A percentile compares a stretch with the other conserved stretches of the same genome.
Evolutionary conservation across 768 basidiomycete species (phyloP).

Genomic region (Trametes meyenii): DNA sequence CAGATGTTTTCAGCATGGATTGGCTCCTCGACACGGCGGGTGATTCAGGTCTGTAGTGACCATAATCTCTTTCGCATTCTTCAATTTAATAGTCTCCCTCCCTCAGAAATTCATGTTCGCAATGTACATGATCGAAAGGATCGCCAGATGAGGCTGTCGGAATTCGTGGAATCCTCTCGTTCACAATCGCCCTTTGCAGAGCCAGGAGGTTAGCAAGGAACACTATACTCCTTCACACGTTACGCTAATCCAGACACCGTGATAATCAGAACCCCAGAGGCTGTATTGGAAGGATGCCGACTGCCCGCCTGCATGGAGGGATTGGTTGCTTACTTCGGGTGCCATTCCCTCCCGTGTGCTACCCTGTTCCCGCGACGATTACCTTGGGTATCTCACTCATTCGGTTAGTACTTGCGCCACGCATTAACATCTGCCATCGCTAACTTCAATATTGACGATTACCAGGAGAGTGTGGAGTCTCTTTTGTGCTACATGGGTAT

Average conservation of each 20-base stretch:
- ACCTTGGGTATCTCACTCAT: slow-evolving; percentile 57
- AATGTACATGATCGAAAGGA: slow-evolving; percentile 66
- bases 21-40: slow-evolving; percentile 46
- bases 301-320: slow-evolving; percentile 66
- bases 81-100: not conserved
- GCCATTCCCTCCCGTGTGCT: slow-evolving; percentile 57
- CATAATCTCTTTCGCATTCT: slow-evolving; percentile 25
- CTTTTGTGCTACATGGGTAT: slow-evolving; percentile 86
- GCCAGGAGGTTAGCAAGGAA: slow-evolving; percentile 15
- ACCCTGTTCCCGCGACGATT: slow-evolving; percentile 57
- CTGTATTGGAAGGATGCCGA: slow-evolving; percentile 79
- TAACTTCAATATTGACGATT: not conserved
- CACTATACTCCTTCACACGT: not conserved
- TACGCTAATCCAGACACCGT: slow-evolving; percentile 1
- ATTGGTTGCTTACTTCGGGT: slow-evolving; percentile 53
- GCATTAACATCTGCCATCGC: not conserved
- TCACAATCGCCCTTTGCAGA: not conserved
- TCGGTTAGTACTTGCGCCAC: slow-evolving; percentile 42
- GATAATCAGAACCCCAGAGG: slow-evolving; percentile 55
- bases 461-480: slow-evolving; percentile 66
- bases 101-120: slow-evolving; percentile 60
- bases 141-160: slow-evolving; percentile 48
- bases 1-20: slow-evolving; percentile 54
- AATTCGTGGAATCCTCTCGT: slow-evolving; percentile 52
- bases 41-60: slow-evolving; percentile 27